Evolutionary conservation across 148 eudicot species (phyloP).

Genomic region (Limonium bicolor): DNA sequence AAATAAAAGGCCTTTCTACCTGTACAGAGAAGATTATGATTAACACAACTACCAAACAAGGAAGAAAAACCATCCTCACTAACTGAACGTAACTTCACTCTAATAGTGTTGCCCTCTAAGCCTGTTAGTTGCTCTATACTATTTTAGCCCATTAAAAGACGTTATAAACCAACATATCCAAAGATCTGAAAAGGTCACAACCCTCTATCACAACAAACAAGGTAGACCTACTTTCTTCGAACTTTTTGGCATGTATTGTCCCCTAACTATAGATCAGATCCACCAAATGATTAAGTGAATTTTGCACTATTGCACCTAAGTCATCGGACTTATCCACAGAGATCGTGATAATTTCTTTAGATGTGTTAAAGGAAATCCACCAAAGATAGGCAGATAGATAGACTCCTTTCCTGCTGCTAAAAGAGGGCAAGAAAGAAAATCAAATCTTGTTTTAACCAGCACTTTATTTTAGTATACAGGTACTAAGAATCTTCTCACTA

Average conservation of each 20-base stretch:
- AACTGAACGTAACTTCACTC: too few species aligned
- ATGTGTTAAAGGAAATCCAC: slow-evolving; percentile 4
- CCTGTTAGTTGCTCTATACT: too few species aligned
- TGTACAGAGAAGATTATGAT: too few species aligned
- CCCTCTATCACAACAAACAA: too few species aligned
- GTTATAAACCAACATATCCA: too few species aligned
- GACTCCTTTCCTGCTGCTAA: slow-evolving; percentile 7
- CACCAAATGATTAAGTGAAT: slow-evolving; percentile 1
- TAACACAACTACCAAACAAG: too few species aligned
- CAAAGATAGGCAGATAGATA: slow-evolving; percentile 12
- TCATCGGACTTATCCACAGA: neutral
- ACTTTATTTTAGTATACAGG: neutral
- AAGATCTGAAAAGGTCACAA: too few species aligned
- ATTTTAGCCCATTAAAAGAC: too few species aligned
- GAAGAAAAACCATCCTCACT: too few species aligned
- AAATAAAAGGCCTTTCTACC: too few species aligned
- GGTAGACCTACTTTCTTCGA: neutral
- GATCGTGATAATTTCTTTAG: neutral
- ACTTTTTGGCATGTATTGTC: slow-evolving; percentile 7
- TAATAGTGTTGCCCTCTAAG: too few species aligned
- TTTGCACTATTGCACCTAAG: neutral
- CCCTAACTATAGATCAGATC: slow-evolving; percentile 8
- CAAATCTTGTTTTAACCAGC: slow-evolving; percentile 1
- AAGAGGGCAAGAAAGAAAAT: slow-evolving; percentile 6
- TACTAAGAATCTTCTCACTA: too few species aligned